Conservation (phyloP, 140 eudicot genomes). For the Oenanthe javanica region DNA sequence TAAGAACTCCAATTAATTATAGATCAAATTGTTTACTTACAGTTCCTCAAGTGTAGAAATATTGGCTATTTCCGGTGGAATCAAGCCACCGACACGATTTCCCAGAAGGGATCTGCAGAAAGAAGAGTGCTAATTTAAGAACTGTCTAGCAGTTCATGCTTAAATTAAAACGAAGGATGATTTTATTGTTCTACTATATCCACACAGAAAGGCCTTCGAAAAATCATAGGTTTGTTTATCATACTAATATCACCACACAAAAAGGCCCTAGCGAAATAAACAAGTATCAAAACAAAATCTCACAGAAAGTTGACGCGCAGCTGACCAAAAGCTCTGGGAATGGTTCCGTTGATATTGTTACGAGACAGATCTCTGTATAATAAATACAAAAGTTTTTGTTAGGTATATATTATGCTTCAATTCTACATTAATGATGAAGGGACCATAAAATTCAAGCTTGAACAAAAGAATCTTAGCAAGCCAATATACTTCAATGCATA, state of each 20-base stretch:
- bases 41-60: constrained; percentile 61
- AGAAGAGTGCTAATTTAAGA: constrained; percentile 9
- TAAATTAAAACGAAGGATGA: neutral
- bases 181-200: neutral
- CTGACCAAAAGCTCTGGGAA: constrained; percentile 44
- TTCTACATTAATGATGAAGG: neutral
- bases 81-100: constrained; percentile 64
- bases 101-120: constrained; percentile 59
- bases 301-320: constrained; percentile 40
- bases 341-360: constrained; percentile 66
- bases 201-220: neutral
- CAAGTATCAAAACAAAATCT: constrained; percentile 22
- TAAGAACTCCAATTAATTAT: neutral
- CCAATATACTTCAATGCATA: neutral
- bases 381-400: neutral
- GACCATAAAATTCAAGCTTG: neutral
- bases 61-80: constrained; percentile 70
- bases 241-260: neutral
- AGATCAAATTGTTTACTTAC: constrained; percentile 39
- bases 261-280: neutral
- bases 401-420: neutral
- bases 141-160: neutral
- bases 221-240: neutral
- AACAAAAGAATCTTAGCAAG: neutral
- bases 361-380: constrained; percentile 33